Conservation (phyloP, 1,284 basidiomycete genomes). For the Pseudozyma tsukubaensis region DNA sequence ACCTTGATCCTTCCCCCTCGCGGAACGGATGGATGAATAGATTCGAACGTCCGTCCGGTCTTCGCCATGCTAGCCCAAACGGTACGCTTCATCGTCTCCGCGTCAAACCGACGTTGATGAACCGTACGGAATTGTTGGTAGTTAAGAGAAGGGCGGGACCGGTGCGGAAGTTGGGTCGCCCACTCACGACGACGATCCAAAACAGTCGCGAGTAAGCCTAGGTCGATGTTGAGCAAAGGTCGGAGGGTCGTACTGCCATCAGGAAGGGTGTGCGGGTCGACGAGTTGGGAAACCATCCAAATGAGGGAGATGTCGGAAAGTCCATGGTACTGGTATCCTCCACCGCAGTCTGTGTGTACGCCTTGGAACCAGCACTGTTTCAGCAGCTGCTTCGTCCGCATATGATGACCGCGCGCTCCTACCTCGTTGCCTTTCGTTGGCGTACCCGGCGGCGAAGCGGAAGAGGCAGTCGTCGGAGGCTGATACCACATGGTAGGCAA, state of each 20-base stretch:
- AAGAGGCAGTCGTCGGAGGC: not conserved
- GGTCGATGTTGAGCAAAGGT: constrained; percentile 50
- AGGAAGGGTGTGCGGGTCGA: constrained; percentile 39
- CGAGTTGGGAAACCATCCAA: constrained; percentile 63
- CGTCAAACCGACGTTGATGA: constrained; percentile 12
- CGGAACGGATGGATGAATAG: constrained; percentile 50
- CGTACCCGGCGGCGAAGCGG: not conserved
- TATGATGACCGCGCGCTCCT: constrained; percentile 13
- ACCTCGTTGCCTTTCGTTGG: not conserved
- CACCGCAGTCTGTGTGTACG: constrained; percentile 62
- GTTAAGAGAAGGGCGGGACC: constrained; percentile 28
- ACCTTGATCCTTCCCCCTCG: constrained; percentile 30
- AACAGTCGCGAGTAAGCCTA: constrained; percentile 26
- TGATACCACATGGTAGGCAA: constrained; percentile 59
- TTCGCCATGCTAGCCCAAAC: constrained; percentile 42
- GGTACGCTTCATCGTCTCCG: constrained; percentile 16
- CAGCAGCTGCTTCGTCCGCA: constrained; percentile 51
- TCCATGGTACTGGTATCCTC: constrained; percentile 61
- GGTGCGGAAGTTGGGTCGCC: constrained; percentile 49
- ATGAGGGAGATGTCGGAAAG: constrained; percentile 59
- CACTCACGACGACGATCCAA: constrained; percentile 50
- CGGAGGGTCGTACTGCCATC: constrained; percentile 25
- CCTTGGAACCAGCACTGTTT: constrained; percentile 67
- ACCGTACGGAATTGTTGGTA: constrained; percentile 25
- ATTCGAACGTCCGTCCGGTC: constrained; percentile 34